Evolutionary conservation across 2,329 filamentous ascomycete species (phyloP).

Genomic region (Beauveria varroae): DNA sequence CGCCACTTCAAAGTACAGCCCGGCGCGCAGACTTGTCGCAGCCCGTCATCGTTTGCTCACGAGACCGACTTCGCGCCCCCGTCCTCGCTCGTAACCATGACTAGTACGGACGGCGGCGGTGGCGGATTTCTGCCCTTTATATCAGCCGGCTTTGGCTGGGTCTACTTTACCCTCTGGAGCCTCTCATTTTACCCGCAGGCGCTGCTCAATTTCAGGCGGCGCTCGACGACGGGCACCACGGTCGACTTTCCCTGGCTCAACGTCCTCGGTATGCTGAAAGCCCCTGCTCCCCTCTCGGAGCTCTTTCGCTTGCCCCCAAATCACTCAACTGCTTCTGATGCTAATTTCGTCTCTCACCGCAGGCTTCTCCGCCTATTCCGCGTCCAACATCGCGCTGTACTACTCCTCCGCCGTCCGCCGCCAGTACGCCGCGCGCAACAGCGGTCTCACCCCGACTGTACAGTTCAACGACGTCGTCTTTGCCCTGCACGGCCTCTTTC

Average conservation of each 20-base stretch:
- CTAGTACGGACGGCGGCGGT: too few species aligned
- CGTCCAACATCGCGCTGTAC: slow-evolving; percentile 68
- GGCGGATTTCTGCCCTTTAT: slow-evolving; percentile 37
- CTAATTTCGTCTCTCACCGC: background rate
- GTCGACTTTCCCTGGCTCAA: slow-evolving; percentile 84
- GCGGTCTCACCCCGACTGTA: slow-evolving; percentile 71
- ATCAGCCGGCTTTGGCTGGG: slow-evolving; percentile 62
- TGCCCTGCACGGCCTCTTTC: slow-evolving; percentile 68
- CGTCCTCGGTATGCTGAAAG: slow-evolving; percentile 38
- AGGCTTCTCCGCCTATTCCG: slow-evolving; percentile 69
- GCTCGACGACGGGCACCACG: slow-evolving; percentile 73
- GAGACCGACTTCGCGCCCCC: too few species aligned
- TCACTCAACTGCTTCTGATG: background rate
- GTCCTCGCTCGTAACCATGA: background rate
- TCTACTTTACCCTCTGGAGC: slow-evolving; percentile 73
- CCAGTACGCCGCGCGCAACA: slow-evolving; percentile 78
- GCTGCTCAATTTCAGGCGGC: slow-evolving; percentile 67
- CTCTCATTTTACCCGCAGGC: slow-evolving; percentile 90
- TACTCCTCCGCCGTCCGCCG: slow-evolving; percentile 68
- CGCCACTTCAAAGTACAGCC: too few species aligned
- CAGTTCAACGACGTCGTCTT: slow-evolving; percentile 87
- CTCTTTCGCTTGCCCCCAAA: too few species aligned
- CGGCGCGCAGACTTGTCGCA: too few species aligned
- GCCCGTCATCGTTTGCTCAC: too few species aligned
- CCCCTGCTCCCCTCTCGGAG: too few species aligned